Evolutionary conservation across 1,284 basidiomycete genomes (phyloP).

Genomic region (Ustilago esculenta): DNA sequence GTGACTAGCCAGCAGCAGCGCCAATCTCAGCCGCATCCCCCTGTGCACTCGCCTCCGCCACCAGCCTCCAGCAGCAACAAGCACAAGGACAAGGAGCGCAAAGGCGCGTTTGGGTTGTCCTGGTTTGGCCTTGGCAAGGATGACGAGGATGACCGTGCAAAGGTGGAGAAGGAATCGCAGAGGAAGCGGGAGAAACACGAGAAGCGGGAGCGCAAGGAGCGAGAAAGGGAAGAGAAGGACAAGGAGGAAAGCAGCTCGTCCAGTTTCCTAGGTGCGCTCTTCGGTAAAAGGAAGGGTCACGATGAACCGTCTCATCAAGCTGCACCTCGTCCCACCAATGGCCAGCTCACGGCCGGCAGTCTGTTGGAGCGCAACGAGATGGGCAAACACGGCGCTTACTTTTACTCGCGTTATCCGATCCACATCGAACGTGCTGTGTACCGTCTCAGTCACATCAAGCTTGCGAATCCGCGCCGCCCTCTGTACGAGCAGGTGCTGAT

Average conservation of each 20-base stretch:
- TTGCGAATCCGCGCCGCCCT: slow-evolving; percentile 93
- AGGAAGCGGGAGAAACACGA: slow-evolving; percentile 50
- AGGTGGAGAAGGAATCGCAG: slow-evolving; percentile 44
- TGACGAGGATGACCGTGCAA: slow-evolving; percentile 55
- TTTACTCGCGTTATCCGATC: slow-evolving; percentile 88
- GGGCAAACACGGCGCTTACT: slow-evolving; percentile 56
- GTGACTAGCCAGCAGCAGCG: slow-evolving; percentile 16
- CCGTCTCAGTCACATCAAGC: slow-evolving; percentile 94
- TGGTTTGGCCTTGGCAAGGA: slow-evolving; percentile 65
- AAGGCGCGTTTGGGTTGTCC: slow-evolving; percentile 56
- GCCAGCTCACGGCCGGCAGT: slow-evolving; percentile 57
- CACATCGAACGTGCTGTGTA: slow-evolving; percentile 98
- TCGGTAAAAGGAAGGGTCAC: slow-evolving; percentile 60
- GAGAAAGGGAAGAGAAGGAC: slow-evolving; percentile 48
- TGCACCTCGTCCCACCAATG: slow-evolving; percentile 20
- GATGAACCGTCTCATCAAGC: slow-evolving; percentile 23
- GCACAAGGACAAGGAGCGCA: slow-evolving; percentile 59
- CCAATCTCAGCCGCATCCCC: neutral
- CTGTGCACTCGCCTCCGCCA: slow-evolving; percentile 5
- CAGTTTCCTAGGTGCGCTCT: slow-evolving; percentile 59
- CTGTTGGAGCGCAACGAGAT: slow-evolving; percentile 44
- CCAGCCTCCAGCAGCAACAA: slow-evolving; percentile 16
- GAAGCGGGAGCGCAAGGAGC: slow-evolving; percentile 52
- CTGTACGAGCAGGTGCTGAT: slow-evolving; percentile 98
- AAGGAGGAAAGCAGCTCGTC: slow-evolving; percentile 52